phyloP scores from a whole-genome alignment of 768 basidiomycete genomes.

The Lactarius psammicola region DNA sequence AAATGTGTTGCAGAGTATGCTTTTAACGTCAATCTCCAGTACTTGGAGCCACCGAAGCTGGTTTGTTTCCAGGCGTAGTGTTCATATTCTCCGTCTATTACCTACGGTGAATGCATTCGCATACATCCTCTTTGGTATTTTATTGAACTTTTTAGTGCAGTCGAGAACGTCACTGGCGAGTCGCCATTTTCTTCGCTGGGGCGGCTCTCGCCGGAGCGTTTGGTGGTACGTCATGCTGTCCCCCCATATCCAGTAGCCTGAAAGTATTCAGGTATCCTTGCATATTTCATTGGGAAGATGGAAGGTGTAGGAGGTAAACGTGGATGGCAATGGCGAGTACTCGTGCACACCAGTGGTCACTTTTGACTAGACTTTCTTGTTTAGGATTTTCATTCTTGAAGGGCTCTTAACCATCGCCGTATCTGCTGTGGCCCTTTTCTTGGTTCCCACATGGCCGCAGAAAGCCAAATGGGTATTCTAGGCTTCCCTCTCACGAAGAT shows the following conservation, averaged over 20 bases:
- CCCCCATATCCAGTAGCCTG: no score
- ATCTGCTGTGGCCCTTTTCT: slow-evolving; percentile 49
- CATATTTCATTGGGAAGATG: slow-evolving; percentile 59
- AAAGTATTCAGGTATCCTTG: slow-evolving; percentile 48
- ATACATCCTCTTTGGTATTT: neutral
- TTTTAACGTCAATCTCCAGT: slow-evolving; percentile 37
- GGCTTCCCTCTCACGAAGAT: neutral
- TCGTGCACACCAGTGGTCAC: neutral
- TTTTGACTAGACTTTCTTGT: neutral
- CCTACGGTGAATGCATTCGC: slow-evolving; percentile 36
- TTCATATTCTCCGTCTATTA: slow-evolving; percentile 62
- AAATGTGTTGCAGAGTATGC: slow-evolving; percentile 27
- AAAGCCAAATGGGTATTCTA: slow-evolving; percentile 53
- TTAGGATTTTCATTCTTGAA: slow-evolving; percentile 60
- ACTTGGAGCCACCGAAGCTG: slow-evolving; percentile 59
- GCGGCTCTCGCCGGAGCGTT: slow-evolving; percentile 64
- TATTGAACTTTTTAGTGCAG: slow-evolving; percentile 35
- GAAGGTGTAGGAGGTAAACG: slow-evolving; percentile 56
- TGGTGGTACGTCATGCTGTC: slow-evolving; percentile 43
- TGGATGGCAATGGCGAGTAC: slow-evolving; percentile 57
- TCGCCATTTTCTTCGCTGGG: slow-evolving; percentile 62
- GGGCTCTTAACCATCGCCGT: slow-evolving; percentile 51
- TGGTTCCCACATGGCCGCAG: slow-evolving; percentile 60
- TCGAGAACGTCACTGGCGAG: slow-evolving; percentile 57
- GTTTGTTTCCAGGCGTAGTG: slow-evolving; percentile 40